Conservation (phyloP, 148 eudicot species). For the Oxyria digyna region DNA sequence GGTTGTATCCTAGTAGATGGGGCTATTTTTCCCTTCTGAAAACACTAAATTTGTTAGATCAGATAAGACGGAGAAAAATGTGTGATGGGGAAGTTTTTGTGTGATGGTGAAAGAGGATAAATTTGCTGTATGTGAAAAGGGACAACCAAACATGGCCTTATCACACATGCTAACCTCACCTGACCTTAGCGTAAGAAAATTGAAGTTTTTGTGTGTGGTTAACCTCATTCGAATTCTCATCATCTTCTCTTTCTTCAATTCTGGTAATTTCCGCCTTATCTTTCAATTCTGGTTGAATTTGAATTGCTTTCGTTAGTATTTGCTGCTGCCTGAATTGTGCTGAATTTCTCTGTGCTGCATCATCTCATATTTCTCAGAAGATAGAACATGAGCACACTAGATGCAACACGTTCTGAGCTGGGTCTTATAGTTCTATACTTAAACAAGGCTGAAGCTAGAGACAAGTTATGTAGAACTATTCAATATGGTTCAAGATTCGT, state of each 20-base stretch:
- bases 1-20: too few relatives aligned
- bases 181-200: neutral
- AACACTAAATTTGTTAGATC: neutral
- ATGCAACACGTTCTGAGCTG: slow-evolving; percentile 74
- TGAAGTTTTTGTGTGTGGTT: too few relatives aligned
- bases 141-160: slow-evolving; percentile 10
- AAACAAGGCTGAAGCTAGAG: slow-evolving; percentile 98
- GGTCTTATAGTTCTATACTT: slow-evolving; percentile 68
- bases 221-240: neutral
- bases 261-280: neutral
- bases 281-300: too few relatives aligned
- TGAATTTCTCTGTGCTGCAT: too few relatives aligned
- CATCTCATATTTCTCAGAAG: neutral
- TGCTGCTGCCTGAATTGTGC: neutral
- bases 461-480: slow-evolving; percentile 97
- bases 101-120: neutral
- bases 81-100: slow-evolving; percentile 4
- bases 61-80: neutral
- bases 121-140: neutral
- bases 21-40: too few relatives aligned
- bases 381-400: slow-evolving; percentile 58
- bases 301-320: neutral
- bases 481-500: slow-evolving; percentile 94
- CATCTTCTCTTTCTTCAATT: neutral
- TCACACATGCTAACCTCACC: slow-evolving; percentile 8